phyloP scores from a whole-genome alignment of 371 early-diverging fungal genomes.

The Mucor mucedo region DNA sequence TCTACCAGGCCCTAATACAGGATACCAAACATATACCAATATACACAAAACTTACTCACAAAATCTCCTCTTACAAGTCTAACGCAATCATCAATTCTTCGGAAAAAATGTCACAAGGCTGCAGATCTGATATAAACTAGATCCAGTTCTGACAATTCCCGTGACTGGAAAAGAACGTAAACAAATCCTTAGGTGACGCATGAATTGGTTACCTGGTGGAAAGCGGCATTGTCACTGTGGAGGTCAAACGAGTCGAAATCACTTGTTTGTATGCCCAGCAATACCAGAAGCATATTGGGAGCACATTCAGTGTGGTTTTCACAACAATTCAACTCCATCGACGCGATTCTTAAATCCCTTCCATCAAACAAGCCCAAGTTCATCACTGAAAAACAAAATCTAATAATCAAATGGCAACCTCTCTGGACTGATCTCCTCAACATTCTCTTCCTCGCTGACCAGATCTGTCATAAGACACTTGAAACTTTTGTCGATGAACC shows the following conservation, averaged over 20 bases:
- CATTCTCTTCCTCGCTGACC: too few relatives aligned
- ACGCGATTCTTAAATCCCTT: background rate
- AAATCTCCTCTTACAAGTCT: too few relatives aligned
- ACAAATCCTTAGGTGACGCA: conserved; percentile 19
- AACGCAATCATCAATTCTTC: too few relatives aligned
- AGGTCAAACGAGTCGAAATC: background rate
- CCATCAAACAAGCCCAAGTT: background rate
- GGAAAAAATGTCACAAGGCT: too few relatives aligned
- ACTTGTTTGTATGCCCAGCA: background rate
- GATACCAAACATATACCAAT: too few relatives aligned
- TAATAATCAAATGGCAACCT: too few relatives aligned
- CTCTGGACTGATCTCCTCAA: too few relatives aligned
- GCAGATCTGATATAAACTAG: background rate
- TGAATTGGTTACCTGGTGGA: conserved; percentile 22
- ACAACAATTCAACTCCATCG: background rate
- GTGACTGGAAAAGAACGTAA: background rate
- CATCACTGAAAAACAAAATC: too few relatives aligned
- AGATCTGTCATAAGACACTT: background rate
- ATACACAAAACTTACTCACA: too few relatives aligned
- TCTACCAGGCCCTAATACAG: too few relatives aligned
- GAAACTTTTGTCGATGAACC: background rate
- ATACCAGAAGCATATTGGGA: background rate
- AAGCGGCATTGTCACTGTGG: conserved; percentile 9
- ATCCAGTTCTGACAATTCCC: conserved; percentile 1
- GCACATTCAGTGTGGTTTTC: background rate